Conservation (phyloP, 2,329 filamentous ascomycete genomes). For the Cadophora gregata region DNA sequence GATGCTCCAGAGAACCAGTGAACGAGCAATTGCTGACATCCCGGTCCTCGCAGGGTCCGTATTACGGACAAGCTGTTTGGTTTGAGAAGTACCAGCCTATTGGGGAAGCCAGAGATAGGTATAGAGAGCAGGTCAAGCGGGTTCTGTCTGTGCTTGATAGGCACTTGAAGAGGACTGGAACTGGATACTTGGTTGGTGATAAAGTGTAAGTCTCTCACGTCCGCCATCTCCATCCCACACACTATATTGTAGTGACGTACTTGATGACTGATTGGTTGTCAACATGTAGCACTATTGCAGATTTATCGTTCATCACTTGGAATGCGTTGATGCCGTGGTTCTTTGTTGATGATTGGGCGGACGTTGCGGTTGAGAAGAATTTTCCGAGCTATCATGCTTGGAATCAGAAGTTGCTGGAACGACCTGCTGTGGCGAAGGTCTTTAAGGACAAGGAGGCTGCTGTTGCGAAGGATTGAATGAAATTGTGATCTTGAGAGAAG, state of each 20-base stretch:
- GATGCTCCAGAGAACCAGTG: no score
- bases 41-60: no score
- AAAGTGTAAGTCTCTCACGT: constrained; percentile 37
- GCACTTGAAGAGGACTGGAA: constrained; percentile 39
- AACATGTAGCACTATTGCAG: constrained; percentile 47
- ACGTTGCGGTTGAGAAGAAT: constrained; percentile 34
- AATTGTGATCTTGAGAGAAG: no score
- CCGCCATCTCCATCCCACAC: not conserved
- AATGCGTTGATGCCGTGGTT: constrained; percentile 26
- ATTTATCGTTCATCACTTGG: constrained; percentile 39
- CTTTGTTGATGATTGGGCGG: constrained; percentile 21
- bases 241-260: no score
- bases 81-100: constrained; percentile 40
- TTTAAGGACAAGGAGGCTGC: constrained; percentile 26
- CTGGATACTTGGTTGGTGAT: constrained; percentile 48
- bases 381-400: constrained; percentile 34
- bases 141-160: constrained; percentile 49
- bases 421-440: constrained; percentile 32
- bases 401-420: constrained; percentile 28
- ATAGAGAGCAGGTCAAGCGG: constrained; percentile 49
- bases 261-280: constrained; percentile 42
- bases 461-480: constrained; percentile 8
- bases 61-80: constrained; percentile 45
- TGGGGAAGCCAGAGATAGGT: constrained; percentile 41
- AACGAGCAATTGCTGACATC: no score